Evolutionary conservation across 2,329 filamentous ascomycete species (phyloP).

Genomic region (Colletotrichum spinosum): DNA sequence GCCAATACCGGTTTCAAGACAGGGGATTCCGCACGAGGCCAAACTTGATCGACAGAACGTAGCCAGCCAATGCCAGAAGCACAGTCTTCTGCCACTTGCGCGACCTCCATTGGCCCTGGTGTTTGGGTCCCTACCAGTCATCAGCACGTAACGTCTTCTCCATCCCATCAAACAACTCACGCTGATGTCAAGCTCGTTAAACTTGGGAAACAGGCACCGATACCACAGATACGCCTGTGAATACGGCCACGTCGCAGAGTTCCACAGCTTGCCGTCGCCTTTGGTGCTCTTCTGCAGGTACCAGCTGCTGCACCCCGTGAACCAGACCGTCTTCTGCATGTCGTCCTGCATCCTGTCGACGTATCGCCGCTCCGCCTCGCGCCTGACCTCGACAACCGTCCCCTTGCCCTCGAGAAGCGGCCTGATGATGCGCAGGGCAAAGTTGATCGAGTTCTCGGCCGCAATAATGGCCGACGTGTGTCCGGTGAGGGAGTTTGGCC

Average conservation of each 20-base stretch:
- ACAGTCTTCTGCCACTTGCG: constrained; percentile 1
- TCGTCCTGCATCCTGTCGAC: constrained; percentile 46
- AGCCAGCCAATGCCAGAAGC: background rate
- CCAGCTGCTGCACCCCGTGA: constrained; percentile 50
- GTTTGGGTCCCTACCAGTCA: background rate
- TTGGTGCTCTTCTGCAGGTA: constrained; percentile 43
- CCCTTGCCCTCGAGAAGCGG: constrained; percentile 52
- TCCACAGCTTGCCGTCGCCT: constrained; percentile 44
- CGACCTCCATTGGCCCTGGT: background rate
- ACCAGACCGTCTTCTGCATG: constrained; percentile 47
- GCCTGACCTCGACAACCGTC: constrained; percentile 47
- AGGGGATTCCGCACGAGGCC: background rate
- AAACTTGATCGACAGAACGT: background rate
- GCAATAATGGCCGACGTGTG: constrained; percentile 71
- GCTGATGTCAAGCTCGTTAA: constrained; percentile 47
- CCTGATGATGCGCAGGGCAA: constrained; percentile 68
- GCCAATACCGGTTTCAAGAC: constrained; percentile 1
- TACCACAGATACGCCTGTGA: constrained; percentile 51
- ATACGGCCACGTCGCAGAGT: constrained; percentile 50
- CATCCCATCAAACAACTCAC: constrained; percentile 41
- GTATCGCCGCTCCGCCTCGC: constrained; percentile 49
- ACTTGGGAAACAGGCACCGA: constrained; percentile 49
- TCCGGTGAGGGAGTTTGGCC: constrained; percentile 72
- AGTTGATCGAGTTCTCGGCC: constrained; percentile 71
- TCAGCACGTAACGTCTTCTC: background rate